Conservation (phyloP, 352 stramenopile species). For the Phytophthora chlamydospora region DNA sequence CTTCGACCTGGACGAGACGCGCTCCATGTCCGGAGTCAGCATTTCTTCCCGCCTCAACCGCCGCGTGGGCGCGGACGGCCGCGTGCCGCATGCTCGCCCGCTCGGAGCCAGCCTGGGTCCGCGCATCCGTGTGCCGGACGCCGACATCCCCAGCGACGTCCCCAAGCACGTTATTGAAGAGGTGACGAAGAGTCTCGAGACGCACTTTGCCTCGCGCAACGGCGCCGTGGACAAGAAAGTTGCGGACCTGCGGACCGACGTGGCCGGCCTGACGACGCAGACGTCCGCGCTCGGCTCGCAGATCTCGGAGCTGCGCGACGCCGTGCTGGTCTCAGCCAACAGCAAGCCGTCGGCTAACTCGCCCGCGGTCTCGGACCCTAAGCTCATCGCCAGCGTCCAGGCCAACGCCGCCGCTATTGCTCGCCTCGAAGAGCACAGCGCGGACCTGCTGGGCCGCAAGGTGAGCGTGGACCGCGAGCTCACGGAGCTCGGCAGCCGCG, state of each 20-base stretch:
- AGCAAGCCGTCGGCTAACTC: conserved; percentile 19
- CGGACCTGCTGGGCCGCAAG: conserved; percentile 65
- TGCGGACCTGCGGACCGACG: conserved; percentile 60
- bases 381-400: conserved; percentile 43
- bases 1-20: conserved; percentile 41
- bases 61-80: conserved; percentile 24
- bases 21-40: conserved; percentile 34
- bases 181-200: conserved; percentile 73
- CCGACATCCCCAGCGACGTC: conserved; percentile 53
- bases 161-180: conserved; percentile 60
- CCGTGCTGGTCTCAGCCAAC: conserved; percentile 40
- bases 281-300: conserved; percentile 45
- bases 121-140: conserved; percentile 47
- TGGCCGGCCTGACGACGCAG: conserved; percentile 56
- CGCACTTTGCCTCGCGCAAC: conserved; percentile 59
- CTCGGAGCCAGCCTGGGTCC: conserved; percentile 36
- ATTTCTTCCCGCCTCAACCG: conserved; percentile 30
- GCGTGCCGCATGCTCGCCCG: conserved; percentile 27
- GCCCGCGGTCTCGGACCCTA: conserved; percentile 23
- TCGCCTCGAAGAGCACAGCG: conserved; percentile 78
- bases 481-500: conserved; percentile 56
- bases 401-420: conserved; percentile 62
- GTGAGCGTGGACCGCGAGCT: conserved; percentile 69
- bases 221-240: conserved; percentile 72
- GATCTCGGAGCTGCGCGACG: conserved; percentile 58